Base-by-base conservation (phyloP, 345 rosid genomes). In the Gossypium turneri region DNA sequence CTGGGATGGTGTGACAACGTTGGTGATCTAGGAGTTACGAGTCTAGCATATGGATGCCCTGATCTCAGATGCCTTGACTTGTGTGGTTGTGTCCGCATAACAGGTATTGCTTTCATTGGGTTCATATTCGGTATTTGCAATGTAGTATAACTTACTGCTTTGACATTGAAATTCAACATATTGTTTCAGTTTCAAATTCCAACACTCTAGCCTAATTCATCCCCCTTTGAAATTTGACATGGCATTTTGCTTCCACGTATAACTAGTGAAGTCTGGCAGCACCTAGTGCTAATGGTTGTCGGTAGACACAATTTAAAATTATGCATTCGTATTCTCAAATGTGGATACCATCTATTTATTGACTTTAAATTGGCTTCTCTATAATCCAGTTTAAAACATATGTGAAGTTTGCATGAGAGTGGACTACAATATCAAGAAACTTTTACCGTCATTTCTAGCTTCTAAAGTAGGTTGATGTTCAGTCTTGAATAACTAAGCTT, bases 1-100 rank as follows among this genome's bases (percentile, higher is more conserved):
- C 87, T 93, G 53, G 99, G 98, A 68, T 93, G 98, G 99, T 93
- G 97, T 66, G 98, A 93, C 70, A 80, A 87, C 75, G 94, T 93
- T 57, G 82, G 94, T 59, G 99, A 93, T 83, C 73, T 67, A 27
- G 99, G 99, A n/a, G 99, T 95, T 16, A 82, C 86, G 90, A 87
- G 88, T 81, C 82, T 95, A 81, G 99, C 99, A 62, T 79, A 81
- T 75, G 94, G 98, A 67, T 95, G 99, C 55, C 99, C 98, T 16
- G 93, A 93, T 75, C 94, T 95, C 72, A 84, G 87, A 82, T 87
- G 83, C 67, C 83, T 95, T 3, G 89, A 93, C 79, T 85, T 95
- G 76, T 93, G 99, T 79, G 90, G 92, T 56, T 95, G 97, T 80
- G 88, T 85, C 75, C 29, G 10, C 19, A 95, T 95, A 72, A 93